These are phyloP conservation scores for Ajuga chamaepitys DNA, from an alignment of 257 asterid species.

Conservation along the genomic window DNA sequence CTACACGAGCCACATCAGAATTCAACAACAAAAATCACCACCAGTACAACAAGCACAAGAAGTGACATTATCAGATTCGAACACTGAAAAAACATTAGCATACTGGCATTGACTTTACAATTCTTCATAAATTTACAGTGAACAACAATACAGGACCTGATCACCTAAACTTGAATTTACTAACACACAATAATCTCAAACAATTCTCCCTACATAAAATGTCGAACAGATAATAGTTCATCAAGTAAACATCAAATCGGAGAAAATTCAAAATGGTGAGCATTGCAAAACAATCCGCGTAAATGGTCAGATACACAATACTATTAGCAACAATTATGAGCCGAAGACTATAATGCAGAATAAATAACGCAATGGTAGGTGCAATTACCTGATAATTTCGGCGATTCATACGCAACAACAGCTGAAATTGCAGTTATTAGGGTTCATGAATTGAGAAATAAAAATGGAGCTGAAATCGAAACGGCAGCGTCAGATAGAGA, in stretches of 20 bases:
- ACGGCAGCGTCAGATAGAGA: constrained; percentile 9
- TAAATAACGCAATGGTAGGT: background rate
- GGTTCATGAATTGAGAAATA: constrained; percentile 15
- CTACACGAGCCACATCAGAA: background rate
- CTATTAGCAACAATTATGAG: background rate
- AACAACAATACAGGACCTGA: background rate
- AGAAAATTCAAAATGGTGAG: background rate
- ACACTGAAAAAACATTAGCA: background rate
- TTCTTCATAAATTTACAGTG: background rate
- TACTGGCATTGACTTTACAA: constrained; percentile 1
- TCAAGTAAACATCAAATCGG: constrained; percentile 13
- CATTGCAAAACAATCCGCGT: background rate
- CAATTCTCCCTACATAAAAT: background rate
- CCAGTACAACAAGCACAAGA: background rate
- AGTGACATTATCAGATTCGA: background rate
- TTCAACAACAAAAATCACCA: background rate
- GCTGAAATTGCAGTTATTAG: background rate
- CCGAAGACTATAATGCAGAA: background rate
- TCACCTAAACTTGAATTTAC: constrained; percentile 8
- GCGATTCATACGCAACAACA: background rate
- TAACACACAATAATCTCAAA: constrained; percentile 7
- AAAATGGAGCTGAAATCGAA: constrained; percentile 4
- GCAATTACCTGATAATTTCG: constrained; percentile 15
- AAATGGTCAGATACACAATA: background rate
- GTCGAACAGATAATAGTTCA: background rate